A percentile compares a stretch with the other conserved stretches of the same genome.
These are phyloP conservation scores for Candida coleopterorum DNA, from an alignment of 805 yeast genomes.

Conservation along the genomic window DNA sequence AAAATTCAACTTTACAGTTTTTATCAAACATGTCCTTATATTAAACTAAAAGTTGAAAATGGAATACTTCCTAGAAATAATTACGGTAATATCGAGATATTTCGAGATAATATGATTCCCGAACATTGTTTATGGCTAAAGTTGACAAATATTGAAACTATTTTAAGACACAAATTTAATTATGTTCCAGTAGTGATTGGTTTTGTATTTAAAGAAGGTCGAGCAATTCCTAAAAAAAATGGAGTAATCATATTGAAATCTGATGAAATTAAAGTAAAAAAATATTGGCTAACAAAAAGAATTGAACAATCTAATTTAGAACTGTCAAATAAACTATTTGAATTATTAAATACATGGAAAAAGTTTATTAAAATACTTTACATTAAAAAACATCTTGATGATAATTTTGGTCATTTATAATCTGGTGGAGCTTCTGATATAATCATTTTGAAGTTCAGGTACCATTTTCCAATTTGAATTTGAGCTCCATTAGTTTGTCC, in stretches of 20 bases:
- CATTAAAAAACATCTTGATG: slow-evolving; percentile 15
- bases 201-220: slow-evolving; percentile 21
- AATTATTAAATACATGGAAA: slow-evolving; percentile 12
- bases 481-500: slow-evolving; percentile 24
- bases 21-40: slow-evolving; percentile 25
- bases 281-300: slow-evolving; percentile 22
- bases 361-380: background rate
- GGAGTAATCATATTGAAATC: slow-evolving; percentile 24
- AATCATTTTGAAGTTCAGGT: slow-evolving; percentile 12
- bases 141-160: slow-evolving; percentile 17
- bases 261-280: slow-evolving; percentile 15
- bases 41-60: slow-evolving; percentile 9
- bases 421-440: slow-evolving; percentile 32
- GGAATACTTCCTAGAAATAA: slow-evolving; percentile 21
- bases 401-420: slow-evolving; percentile 17
- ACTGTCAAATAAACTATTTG: slow-evolving; percentile 10
- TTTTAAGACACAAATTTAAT: slow-evolving; percentile 14
- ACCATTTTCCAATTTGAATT: slow-evolving; percentile 12
- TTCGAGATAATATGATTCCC: slow-evolving; percentile 25
- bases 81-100: slow-evolving; percentile 30
- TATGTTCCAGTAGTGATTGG: slow-evolving; percentile 31
- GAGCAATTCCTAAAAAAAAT: slow-evolving; percentile 22
- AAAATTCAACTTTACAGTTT: slow-evolving; percentile 20
- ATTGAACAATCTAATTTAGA: slow-evolving; percentile 7
- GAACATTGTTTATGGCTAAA: slow-evolving; percentile 25